phyloP scores from a whole-genome alignment of 2,329 filamentous ascomycete genomes.

The Pestalotiopsis sp. region DNA sequence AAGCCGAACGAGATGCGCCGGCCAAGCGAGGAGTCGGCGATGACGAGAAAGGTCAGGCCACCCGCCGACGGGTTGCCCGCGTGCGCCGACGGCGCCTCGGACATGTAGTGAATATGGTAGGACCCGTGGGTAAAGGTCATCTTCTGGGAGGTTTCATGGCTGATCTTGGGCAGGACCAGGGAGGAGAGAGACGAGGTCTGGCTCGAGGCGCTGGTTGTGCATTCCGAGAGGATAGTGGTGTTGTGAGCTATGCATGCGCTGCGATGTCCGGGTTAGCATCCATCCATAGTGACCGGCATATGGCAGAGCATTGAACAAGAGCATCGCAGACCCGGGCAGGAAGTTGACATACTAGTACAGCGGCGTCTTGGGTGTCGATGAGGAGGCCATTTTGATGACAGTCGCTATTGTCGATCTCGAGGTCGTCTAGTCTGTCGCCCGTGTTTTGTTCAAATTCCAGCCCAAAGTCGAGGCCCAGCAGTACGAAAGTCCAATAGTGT shows the following conservation, averaged over 20 bases:
- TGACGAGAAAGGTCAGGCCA: conserved; percentile 87
- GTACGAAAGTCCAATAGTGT: too few species aligned
- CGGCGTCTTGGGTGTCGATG: conserved; percentile 65
- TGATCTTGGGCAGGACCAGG: conserved; percentile 92
- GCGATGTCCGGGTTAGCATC: conserved; percentile 18
- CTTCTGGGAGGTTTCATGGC: conserved; percentile 77
- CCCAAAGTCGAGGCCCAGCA: background rate
- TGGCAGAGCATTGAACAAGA: conserved; percentile 4
- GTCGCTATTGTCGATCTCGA: background rate
- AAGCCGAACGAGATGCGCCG: conserved; percentile 91
- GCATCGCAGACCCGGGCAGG: conserved; percentile 10
- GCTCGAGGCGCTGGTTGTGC: conserved; percentile 81
- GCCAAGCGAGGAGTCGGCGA: conserved; percentile 78
- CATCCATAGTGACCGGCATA: conserved; percentile 9
- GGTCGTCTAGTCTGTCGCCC: background rate
- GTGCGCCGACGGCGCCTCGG: conserved; percentile 74
- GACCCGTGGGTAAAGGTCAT: conserved; percentile 91
- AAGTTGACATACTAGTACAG: conserved; percentile 66
- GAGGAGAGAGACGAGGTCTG: conserved; percentile 86
- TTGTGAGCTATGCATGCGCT: conserved; percentile 95
- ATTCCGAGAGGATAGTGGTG: conserved; percentile 89
- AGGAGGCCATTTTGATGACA: conserved; percentile 63
- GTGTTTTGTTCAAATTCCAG: background rate
- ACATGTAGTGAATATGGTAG: conserved; percentile 94
- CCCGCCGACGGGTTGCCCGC: conserved; percentile 62